phyloP scores from a whole-genome alignment of 768 basidiomycete species.

The Amanita rubescens region DNA sequence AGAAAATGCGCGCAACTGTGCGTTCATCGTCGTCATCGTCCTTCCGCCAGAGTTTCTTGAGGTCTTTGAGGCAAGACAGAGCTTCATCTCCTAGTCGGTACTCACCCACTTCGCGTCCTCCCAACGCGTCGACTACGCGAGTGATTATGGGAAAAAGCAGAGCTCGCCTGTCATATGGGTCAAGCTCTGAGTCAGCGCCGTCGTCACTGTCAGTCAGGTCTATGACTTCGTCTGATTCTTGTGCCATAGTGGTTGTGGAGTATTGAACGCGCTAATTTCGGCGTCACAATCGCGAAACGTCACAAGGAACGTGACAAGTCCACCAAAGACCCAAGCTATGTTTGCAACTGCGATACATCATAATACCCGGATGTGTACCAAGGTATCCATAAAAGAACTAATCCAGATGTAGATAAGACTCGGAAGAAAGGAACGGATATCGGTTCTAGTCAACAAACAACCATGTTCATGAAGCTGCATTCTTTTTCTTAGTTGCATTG shows the following conservation, averaged over 20 bases:
- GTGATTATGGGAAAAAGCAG: constrained; percentile 63
- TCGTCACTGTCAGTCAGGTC: constrained; percentile 28
- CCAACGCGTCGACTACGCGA: constrained; percentile 74
- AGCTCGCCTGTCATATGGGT: constrained; percentile 34
- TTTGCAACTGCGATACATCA: background rate
- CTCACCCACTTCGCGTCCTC: constrained; percentile 57
- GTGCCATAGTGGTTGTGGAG: constrained; percentile 3
- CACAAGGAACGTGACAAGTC: background rate
- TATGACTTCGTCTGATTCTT: constrained; percentile 9
- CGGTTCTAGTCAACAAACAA: background rate
- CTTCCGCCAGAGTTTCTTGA: constrained; percentile 93
- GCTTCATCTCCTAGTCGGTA: constrained; percentile 80
- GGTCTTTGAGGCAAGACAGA: constrained; percentile 82
- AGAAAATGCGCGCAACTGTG: constrained; percentile 90
- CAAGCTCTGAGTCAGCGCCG: constrained; percentile 13
- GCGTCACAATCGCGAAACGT: constrained; percentile 7
- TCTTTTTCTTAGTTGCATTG: background rate
- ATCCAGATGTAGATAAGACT: background rate
- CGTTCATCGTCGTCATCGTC: constrained; percentile 97
- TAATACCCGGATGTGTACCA: background rate
- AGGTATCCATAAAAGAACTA: background rate
- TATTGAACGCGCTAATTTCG: background rate
- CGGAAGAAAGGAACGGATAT: background rate
- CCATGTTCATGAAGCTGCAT: background rate
- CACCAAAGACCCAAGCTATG: background rate